These are phyloP conservation scores for Calonectria naviculata DNA, from an alignment of 2,329 filamentous ascomycete species.

Conservation along the genomic window DNA sequence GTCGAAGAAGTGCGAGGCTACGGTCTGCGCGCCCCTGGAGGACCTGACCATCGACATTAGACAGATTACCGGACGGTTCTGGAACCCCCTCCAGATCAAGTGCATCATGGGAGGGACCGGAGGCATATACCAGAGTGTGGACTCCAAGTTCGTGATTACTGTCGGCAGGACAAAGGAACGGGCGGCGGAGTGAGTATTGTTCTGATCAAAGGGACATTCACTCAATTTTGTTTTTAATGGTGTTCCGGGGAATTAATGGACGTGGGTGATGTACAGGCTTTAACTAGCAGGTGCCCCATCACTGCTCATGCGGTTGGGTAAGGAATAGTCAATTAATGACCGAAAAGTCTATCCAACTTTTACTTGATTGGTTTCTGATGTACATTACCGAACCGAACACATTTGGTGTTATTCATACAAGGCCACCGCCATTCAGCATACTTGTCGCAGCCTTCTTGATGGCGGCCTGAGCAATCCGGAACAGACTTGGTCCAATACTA, in stretches of 20 bases:
- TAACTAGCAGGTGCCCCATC: neutral
- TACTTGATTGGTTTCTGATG: neutral
- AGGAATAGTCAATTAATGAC: neutral
- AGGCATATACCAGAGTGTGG: slow-evolving; percentile 33
- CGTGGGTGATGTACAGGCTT: too few species aligned
- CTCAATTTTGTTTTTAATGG: neutral
- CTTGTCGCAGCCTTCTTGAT: slow-evolving; percentile 47
- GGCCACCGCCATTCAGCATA: slow-evolving; percentile 42
- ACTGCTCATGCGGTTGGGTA: neutral
- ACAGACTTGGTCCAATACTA: slow-evolving; percentile 64
- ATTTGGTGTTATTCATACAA: neutral
- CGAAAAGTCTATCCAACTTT: too few species aligned
- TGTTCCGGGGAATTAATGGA: neutral
- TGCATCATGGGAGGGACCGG: slow-evolving; percentile 35
- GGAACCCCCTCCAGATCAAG: slow-evolving; percentile 34
- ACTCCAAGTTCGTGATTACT: slow-evolving; percentile 29
- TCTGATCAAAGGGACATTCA: neutral
- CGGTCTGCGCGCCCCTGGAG: slow-evolving; percentile 26
- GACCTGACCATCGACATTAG: slow-evolving; percentile 7
- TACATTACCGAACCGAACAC: neutral
- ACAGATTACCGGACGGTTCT: slow-evolving; percentile 32
- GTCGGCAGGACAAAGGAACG: slow-evolving; percentile 8
- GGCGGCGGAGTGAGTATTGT: neutral
- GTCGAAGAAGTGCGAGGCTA: slow-evolving; percentile 20
- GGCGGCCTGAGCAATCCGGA: slow-evolving; percentile 51